These are phyloP conservation scores for Colletotrichum truncatum DNA, from an alignment of 2,329 filamentous ascomycete genomes.

Conservation along the genomic window DNA sequence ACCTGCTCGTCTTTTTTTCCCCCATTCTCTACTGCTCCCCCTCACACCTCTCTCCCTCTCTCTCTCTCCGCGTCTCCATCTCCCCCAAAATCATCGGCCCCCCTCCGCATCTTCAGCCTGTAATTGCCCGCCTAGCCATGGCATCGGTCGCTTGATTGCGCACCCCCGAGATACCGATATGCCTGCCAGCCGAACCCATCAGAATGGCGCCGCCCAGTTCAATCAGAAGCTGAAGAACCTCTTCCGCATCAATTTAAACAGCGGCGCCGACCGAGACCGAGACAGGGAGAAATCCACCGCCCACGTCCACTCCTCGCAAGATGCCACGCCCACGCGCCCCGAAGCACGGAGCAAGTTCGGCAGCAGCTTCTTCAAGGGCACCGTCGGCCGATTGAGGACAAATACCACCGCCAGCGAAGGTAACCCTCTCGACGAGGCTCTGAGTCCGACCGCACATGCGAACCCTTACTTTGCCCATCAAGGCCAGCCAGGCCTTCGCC, in stretches of 20 bases:
- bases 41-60: constrained; percentile 2
- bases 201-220: constrained; percentile 66
- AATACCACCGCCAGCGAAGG: constrained; percentile 93
- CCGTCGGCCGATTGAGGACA: constrained; percentile 87
- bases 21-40: constrained; percentile 20
- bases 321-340: constrained; percentile 26
- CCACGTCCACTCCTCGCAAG: constrained; percentile 52
- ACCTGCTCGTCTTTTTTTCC: background rate
- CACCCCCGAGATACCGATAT: constrained; percentile 44
- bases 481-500: constrained; percentile 89
- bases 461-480: constrained; percentile 99
- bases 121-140: constrained; percentile 42
- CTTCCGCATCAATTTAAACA: constrained; percentile 71
- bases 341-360: constrained; percentile 72
- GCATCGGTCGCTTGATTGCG: constrained; percentile 41
- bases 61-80: background rate
- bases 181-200: constrained; percentile 61
- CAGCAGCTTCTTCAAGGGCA: constrained; percentile 88
- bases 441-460: constrained; percentile 92
- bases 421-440: constrained; percentile 85
- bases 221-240: constrained; percentile 76
- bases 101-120: constrained; percentile 14
- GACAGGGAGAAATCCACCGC: constrained; percentile 47
- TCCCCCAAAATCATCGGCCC: constrained; percentile 24
- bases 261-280: constrained; percentile 47